Conservation (phyloP, 1,284 basidiomycete genomes). For the Fomitopsis schrenkii region DNA sequence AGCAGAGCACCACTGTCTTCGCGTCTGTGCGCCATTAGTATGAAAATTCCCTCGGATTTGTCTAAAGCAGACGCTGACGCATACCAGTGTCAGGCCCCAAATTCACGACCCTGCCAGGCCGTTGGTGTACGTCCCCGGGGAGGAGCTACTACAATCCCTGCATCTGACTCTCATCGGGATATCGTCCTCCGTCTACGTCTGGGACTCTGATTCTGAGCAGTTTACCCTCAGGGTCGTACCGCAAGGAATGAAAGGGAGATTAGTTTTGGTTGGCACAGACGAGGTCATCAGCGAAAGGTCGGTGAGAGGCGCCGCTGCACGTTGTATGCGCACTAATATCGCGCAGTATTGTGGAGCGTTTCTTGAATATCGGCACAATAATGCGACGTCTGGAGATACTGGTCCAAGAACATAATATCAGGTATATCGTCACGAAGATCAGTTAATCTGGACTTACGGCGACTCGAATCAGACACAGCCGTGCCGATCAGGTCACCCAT, state of each 20-base stretch:
- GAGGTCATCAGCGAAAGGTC: constrained; percentile 53
- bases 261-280: constrained; percentile 53
- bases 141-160: constrained; percentile 48
- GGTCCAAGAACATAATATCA: constrained; percentile 35
- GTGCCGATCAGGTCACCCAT: constrained; percentile 49
- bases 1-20: constrained; percentile 49
- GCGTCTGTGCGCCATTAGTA: constrained; percentile 55
- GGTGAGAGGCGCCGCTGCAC: constrained; percentile 3
- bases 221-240: constrained; percentile 39
- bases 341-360: constrained; percentile 52
- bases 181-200: constrained; percentile 59
- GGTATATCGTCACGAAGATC: constrained; percentile 30
- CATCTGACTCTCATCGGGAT: constrained; percentile 54
- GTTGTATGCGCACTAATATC: not conserved
- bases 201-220: constrained; percentile 47
- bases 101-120: constrained; percentile 34
- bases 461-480: constrained; percentile 16
- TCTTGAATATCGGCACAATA: constrained; percentile 58
- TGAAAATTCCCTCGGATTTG: constrained; percentile 19
- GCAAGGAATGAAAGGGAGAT: constrained; percentile 26
- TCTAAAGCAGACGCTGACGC: not conserved
- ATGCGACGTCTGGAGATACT: constrained; percentile 62
- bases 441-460: constrained; percentile 25
- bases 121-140: constrained; percentile 39
- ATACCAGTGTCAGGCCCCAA: constrained; percentile 35